These are phyloP conservation scores for Hygrocybe punicea DNA, from an alignment of 768 basidiomycete genomes.

Conservation along the genomic window DNA sequence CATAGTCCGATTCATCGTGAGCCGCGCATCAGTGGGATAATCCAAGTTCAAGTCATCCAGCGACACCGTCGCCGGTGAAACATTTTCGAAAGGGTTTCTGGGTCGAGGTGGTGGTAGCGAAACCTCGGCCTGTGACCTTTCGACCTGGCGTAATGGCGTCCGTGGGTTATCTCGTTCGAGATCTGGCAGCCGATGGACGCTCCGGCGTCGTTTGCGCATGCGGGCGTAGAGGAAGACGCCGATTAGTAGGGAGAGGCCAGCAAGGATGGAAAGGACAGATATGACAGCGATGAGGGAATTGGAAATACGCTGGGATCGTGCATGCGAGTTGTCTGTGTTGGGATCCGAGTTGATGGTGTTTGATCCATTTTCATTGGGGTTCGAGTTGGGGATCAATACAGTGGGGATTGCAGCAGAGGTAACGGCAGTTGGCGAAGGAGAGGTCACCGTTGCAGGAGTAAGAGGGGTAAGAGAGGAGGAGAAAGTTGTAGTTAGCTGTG, in stretches of 20 bases:
- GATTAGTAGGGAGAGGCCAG: conserved; percentile 6
- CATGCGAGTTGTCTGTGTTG: background rate
- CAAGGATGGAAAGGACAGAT: conserved; percentile 5
- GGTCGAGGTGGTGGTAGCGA: background rate
- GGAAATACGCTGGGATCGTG: background rate
- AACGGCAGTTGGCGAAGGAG: background rate
- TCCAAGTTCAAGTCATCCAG: background rate
- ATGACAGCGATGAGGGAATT: conserved; percentile 4
- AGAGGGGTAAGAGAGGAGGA: no score
- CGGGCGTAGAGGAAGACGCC: conserved; percentile 9
- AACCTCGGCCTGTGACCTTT: background rate
- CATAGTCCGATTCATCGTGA: background rate
- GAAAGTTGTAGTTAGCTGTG: background rate
- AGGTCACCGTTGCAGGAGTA: no score
- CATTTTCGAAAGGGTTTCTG: conserved; percentile 1
- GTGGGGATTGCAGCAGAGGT: background rate
- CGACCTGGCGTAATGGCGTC: background rate
- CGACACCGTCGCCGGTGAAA: background rate
- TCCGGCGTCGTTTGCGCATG: background rate
- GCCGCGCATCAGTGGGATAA: background rate
- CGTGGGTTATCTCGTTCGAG: background rate
- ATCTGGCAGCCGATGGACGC: background rate
- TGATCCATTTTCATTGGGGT: background rate
- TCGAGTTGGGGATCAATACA: background rate
- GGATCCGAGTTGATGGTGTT: background rate